These are phyloP conservation scores for Cucurbita argyrosperma DNA, from an alignment of 306 rosid species.

Conservation along the genomic window DNA sequence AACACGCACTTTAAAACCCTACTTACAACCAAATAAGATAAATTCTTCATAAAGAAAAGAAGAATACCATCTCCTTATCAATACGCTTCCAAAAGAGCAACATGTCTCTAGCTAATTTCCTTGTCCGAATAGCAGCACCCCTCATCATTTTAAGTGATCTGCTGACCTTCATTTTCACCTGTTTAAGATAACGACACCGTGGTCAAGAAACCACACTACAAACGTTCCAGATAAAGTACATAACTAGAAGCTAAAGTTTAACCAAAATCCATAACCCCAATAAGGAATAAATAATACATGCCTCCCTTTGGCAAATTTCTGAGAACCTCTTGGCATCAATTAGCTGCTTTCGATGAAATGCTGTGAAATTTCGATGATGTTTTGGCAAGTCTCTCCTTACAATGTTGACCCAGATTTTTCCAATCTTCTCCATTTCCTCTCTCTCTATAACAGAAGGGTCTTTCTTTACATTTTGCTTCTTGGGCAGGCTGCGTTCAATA, in stretches of 20 bases:
- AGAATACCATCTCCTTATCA: slow-evolving; percentile 84
- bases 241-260: slow-evolving; percentile 1
- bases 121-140: slow-evolving; percentile 72
- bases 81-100: slow-evolving; percentile 85
- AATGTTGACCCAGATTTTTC: slow-evolving; percentile 73
- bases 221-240: not conserved
- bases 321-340: slow-evolving; percentile 85
- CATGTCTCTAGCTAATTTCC: slow-evolving; percentile 89
- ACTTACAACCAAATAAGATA: not conserved
- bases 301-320: slow-evolving; percentile 98
- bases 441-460: slow-evolving; percentile 71
- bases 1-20: not conserved
- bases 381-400: slow-evolving; percentile 84
- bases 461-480: slow-evolving; percentile 56
- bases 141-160: slow-evolving; percentile 73
- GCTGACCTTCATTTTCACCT: slow-evolving; percentile 81
- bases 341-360: slow-evolving; percentile 78
- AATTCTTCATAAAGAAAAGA: slow-evolving; percentile 6
- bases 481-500: slow-evolving; percentile 89
- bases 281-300: slow-evolving; percentile 10
- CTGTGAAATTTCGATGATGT: slow-evolving; percentile 61
- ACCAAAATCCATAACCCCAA: not conserved
- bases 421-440: slow-evolving; percentile 81
- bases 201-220: not conserved
- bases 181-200: slow-evolving; percentile 7